phyloP scores from a whole-genome alignment of 441 rosid species.

The Rhodomyrtus psidioides region DNA sequence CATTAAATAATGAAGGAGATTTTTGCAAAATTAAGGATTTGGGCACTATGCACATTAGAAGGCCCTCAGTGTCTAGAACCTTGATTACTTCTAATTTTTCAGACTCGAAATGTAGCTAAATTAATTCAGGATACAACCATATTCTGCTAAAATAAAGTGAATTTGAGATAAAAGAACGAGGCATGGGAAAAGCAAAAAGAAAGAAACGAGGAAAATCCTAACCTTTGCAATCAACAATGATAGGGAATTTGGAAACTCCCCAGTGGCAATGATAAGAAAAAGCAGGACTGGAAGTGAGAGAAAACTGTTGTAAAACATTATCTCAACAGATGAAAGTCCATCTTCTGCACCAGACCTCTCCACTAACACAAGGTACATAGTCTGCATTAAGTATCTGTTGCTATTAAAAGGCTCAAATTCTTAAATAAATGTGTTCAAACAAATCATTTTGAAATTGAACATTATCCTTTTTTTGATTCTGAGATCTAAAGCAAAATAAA shows the following conservation, averaged over 20 bases:
- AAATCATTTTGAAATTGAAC: background rate
- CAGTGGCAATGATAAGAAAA: constrained; percentile 65
- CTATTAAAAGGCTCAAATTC: background rate
- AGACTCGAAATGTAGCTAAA: background rate
- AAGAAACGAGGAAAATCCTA: constrained; percentile 13
- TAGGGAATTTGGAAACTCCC: constrained; percentile 84
- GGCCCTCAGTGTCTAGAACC: background rate
- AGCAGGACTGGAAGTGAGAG: constrained; percentile 81
- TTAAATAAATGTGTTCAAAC: background rate
- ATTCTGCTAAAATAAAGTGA: background rate
- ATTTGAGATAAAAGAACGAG: background rate
- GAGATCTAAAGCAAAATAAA: background rate
- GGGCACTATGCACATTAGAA: background rate
- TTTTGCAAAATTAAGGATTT: background rate
- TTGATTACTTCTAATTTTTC: background rate
- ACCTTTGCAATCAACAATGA: constrained; percentile 78
- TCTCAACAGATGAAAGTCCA: constrained; percentile 88
- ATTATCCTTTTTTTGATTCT: background rate
- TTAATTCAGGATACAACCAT: background rate
- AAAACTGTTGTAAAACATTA: constrained; percentile 94
- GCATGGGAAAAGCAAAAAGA: background rate
- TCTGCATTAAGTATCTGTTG: constrained; percentile 40
- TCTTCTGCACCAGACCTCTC: constrained; percentile 96
- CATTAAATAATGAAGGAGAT: background rate
- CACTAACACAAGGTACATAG: constrained; percentile 93